These are phyloP conservation scores for Fusarium pininemorale DNA, from an alignment of 2,329 filamentous ascomycete species.

Conservation along the genomic window DNA sequence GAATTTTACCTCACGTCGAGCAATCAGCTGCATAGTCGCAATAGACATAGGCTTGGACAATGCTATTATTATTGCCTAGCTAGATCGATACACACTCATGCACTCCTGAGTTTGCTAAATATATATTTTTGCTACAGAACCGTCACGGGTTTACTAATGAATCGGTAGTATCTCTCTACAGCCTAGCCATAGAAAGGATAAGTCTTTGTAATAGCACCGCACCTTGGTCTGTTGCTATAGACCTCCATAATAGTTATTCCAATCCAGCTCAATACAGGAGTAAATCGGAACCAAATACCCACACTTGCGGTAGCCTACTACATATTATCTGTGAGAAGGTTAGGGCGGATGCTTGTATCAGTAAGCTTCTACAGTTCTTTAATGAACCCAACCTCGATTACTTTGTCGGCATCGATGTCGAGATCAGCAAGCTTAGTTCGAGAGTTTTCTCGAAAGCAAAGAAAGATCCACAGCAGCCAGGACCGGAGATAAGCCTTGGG, in stretches of 20 bases:
- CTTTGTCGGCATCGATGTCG: background rate
- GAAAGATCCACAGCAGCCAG: background rate
- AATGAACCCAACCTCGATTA: background rate
- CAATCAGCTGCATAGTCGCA: too few species aligned
- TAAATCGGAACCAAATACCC: too few species aligned
- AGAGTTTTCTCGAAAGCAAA: background rate
- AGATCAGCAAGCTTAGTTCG: background rate
- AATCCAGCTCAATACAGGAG: too few species aligned
- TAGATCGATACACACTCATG: accelerated
- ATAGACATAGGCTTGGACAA: too few species aligned
- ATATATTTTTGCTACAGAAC: too few species aligned
- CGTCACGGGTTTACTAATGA: too few species aligned
- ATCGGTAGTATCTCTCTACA: too few species aligned
- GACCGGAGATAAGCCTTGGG: background rate
- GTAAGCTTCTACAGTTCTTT: background rate
- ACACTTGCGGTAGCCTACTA: background rate
- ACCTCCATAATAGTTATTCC: too few species aligned
- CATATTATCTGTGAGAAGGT: background rate
- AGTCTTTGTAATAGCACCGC: too few species aligned
- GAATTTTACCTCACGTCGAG: too few species aligned
- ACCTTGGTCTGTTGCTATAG: accelerated
- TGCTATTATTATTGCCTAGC: accelerated
- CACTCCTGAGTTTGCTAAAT: too few species aligned
- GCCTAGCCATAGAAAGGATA: too few species aligned
- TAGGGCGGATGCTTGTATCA: background rate